These are phyloP conservation scores for Zelonia costaricensis DNA, from an alignment of 208 protist species.

Conservation along the genomic window DNA sequence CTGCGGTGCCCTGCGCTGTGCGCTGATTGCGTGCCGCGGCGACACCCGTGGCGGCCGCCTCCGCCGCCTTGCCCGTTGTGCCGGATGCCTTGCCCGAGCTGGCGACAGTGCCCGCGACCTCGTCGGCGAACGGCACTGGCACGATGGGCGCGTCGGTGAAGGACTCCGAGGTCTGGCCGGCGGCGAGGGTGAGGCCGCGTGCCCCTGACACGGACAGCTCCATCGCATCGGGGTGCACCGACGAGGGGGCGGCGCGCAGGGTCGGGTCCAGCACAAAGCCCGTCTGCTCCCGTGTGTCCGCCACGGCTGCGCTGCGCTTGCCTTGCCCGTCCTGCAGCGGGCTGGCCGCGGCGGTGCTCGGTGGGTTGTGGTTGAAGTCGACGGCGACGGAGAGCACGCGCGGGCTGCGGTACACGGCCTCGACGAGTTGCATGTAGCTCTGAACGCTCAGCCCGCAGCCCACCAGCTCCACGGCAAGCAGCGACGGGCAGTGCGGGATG, in stretches of 20 bases:
- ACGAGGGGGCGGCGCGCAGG: background rate
- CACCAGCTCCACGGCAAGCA: slow-evolving; percentile 76
- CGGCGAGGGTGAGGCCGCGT: background rate
- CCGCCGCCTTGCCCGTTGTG: background rate
- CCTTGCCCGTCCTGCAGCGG: background rate
- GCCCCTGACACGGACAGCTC: background rate
- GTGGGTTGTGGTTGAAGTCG: slow-evolving; percentile 81
- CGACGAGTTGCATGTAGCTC: slow-evolving; percentile 83
- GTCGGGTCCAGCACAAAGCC: slow-evolving; percentile 32
- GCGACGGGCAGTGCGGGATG: slow-evolving; percentile 81
- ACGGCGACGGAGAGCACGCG: slow-evolving; percentile 59
- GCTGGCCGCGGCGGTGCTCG: background rate
- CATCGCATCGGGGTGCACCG: background rate
- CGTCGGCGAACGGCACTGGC: too few species aligned
- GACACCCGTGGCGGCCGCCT: too few species aligned
- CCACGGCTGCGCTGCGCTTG: background rate
- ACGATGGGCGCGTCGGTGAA: too few species aligned
- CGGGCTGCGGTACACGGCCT: slow-evolving; percentile 78
- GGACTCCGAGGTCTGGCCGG: background rate
- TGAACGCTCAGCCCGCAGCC: slow-evolving; percentile 80
- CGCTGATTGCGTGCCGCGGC: too few species aligned
- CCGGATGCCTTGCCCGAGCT: too few species aligned
- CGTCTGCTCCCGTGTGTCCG: background rate
- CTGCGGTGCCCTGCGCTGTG: slow-evolving; percentile 8
- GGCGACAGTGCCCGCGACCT: too few species aligned